These are phyloP conservation scores for Iris pallida DNA, from an alignment of 116 monocot genomes.

Conservation along the genomic window DNA sequence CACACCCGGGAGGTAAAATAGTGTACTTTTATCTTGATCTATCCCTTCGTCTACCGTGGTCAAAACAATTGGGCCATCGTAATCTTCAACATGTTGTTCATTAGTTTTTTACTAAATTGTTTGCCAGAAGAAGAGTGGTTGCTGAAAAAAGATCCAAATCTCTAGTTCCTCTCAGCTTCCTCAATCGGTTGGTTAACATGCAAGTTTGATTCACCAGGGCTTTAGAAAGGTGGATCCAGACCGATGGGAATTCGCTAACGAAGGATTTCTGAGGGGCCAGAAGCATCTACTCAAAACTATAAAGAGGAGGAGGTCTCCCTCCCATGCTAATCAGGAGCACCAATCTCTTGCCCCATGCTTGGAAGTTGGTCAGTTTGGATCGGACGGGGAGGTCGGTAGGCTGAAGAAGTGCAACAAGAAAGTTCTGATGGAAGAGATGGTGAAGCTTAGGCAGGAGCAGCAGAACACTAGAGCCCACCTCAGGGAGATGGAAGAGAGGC, in stretches of 20 bases:
- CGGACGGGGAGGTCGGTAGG: constrained; percentile 54
- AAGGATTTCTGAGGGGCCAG: constrained; percentile 76
- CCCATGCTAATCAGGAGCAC: constrained; percentile 31
- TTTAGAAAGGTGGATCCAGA: constrained; percentile 97
- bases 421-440: constrained; percentile 72
- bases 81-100: too few relatives aligned
- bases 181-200: not conserved
- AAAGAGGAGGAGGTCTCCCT: constrained; percentile 48
- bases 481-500: constrained; percentile 57
- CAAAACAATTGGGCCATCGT: too few relatives aligned
- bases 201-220: constrained; percentile 42
- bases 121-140: too few relatives aligned
- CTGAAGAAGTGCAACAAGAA: constrained; percentile 62
- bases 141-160: too few relatives aligned
- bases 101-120: too few relatives aligned
- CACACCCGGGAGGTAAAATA: not conserved
- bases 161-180: too few relatives aligned
- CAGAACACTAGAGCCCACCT: constrained; percentile 54
- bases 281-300: constrained; percentile 83
- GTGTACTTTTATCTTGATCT: not conserved
- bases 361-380: constrained; percentile 67
- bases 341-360: constrained; percentile 42
- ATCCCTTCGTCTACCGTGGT: too few relatives aligned
- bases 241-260: constrained; percentile 90
- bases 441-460: constrained; percentile 89